Evolutionary conservation across 345 rosid species (phyloP).

Genomic region (Firmiana major): DNA sequence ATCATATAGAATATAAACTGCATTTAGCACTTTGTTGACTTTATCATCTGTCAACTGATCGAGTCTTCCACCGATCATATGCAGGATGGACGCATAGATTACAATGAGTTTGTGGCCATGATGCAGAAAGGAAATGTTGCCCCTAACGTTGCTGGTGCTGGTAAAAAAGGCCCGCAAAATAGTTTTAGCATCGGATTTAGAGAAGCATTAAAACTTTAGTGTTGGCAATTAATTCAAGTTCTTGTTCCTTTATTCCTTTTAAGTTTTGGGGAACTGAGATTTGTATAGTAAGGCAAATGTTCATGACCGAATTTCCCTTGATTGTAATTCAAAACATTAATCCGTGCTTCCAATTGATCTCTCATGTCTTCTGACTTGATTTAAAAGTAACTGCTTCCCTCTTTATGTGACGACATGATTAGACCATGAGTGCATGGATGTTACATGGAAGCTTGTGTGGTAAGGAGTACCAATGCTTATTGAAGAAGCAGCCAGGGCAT

Average conservation of each 20-base stretch:
- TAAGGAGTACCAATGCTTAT: not conserved
- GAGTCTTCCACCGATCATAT: conserved; percentile 2
- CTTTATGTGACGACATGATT: too few relatives aligned
- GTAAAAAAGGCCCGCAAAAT: conserved; percentile 39
- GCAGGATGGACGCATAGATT: conserved; percentile 83
- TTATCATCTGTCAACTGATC: not conserved
- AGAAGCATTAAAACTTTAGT: conserved; percentile 15
- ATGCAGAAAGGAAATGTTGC: conserved; percentile 56
- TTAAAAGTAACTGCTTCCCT: too few relatives aligned
- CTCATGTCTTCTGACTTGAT: too few relatives aligned
- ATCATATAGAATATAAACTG: not conserved
- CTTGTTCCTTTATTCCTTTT: not conserved
- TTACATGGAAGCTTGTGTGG: not conserved
- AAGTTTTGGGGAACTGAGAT: conserved; percentile 1
- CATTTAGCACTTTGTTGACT: not conserved
- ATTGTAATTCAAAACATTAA: too few relatives aligned
- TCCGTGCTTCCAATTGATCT: too few relatives aligned
- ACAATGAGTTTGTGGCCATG: conserved; percentile 83
- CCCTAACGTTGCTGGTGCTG: conserved; percentile 19
- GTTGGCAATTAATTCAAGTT: not conserved
- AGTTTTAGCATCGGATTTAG: conserved; percentile 49
- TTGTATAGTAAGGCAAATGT: conserved; percentile 4
- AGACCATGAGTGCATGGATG: too few relatives aligned
- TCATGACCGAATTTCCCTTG: too few relatives aligned
- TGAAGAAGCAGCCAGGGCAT: not conserved